Percentiles rank a stretch among this genome's conserved stretches.
These are phyloP conservation scores for Lactifluus hygrophoroides DNA, from an alignment of 768 basidiomycete species.

Conservation along the genomic window DNA sequence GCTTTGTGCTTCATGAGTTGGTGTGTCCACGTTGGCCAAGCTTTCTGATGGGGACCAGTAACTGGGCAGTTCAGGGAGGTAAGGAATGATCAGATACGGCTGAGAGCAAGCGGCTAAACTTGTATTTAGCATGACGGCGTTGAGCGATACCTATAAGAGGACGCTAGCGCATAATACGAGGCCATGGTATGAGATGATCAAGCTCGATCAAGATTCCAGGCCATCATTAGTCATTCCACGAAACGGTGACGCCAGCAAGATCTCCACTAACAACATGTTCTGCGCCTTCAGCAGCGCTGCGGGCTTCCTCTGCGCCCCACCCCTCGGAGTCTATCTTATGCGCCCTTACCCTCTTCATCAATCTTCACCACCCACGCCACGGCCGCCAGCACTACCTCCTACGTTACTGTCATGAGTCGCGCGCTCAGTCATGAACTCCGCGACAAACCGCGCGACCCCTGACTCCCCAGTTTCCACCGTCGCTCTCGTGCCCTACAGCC, in stretches of 20 bases:
- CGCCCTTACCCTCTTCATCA: slow-evolving; percentile 21
- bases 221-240: not conserved
- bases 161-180: no score
- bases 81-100: no score
- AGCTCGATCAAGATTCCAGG: no score
- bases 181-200: not conserved
- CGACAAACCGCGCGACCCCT: slow-evolving; percentile 64
- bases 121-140: no score
- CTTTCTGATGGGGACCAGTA: no score
- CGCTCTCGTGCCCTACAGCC: slow-evolving; percentile 82
- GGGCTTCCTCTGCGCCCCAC: slow-evolving; percentile 31
- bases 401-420: not conserved
- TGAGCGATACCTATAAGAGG: no score
- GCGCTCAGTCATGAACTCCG: slow-evolving; percentile 64
- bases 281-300: slow-evolving; percentile 43
- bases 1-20: not conserved
- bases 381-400: not conserved
- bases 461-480: slow-evolving; percentile 78
- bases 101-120: no score
- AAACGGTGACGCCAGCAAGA: slow-evolving; percentile 30
- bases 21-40: no score
- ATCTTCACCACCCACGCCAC: not conserved
- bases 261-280: slow-evolving; percentile 58
- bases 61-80: no score
- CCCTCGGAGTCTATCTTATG: slow-evolving; percentile 16